Percentiles rank a stretch among this genome's conserved stretches.
These are phyloP conservation scores for Stemphylium vesicarium DNA, from an alignment of 2,329 filamentous ascomycete species.

Conservation along the genomic window DNA sequence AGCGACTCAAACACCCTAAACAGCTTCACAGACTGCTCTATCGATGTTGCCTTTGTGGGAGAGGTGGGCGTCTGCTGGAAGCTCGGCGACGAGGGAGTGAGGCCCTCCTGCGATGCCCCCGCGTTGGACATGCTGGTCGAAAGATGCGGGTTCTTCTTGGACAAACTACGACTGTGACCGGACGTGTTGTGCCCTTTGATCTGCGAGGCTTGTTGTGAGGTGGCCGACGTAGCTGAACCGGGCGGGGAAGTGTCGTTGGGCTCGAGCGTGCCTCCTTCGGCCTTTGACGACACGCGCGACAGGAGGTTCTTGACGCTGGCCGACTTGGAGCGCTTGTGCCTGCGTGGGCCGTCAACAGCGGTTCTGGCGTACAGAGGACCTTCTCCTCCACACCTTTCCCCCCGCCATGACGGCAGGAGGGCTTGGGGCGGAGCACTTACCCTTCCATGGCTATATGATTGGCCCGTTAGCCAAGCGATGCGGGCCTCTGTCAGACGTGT, in stretches of 20 bases:
- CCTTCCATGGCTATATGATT: conserved; percentile 40
- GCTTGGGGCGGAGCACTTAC: conserved; percentile 32
- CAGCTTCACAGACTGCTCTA: conserved; percentile 93
- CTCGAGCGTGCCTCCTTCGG: conserved; percentile 33
- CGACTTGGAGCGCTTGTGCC: conserved; percentile 54
- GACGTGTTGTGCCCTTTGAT: background rate
- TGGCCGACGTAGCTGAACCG: conserved; percentile 29
- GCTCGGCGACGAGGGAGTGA: conserved; percentile 28
- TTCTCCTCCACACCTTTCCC: conserved; percentile 6
- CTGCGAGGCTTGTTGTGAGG: conserved; percentile 31
- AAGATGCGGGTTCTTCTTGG: conserved; percentile 35
- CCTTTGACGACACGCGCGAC: conserved; percentile 41
- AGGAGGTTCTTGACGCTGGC: conserved; percentile 47
- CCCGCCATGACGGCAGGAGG: conserved; percentile 16
- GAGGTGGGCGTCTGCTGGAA: conserved; percentile 29
- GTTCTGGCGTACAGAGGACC: background rate
- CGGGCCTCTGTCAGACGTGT: background rate
- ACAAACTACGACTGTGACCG: conserved; percentile 36
- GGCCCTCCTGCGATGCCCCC: conserved; percentile 20
- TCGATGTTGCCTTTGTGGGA: conserved; percentile 54
- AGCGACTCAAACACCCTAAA: conserved; percentile 94
- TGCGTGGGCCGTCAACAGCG: conserved; percentile 19
- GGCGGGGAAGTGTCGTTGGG: conserved; percentile 23
- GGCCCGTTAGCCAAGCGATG: conserved; percentile 12
- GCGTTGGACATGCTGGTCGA: conserved; percentile 39